A percentile compares a stretch with the other conserved stretches of the same genome.
These are phyloP conservation scores for Colletotrichum agaves DNA, from an alignment of 2,329 filamentous ascomycete species.

Conservation along the genomic window DNA sequence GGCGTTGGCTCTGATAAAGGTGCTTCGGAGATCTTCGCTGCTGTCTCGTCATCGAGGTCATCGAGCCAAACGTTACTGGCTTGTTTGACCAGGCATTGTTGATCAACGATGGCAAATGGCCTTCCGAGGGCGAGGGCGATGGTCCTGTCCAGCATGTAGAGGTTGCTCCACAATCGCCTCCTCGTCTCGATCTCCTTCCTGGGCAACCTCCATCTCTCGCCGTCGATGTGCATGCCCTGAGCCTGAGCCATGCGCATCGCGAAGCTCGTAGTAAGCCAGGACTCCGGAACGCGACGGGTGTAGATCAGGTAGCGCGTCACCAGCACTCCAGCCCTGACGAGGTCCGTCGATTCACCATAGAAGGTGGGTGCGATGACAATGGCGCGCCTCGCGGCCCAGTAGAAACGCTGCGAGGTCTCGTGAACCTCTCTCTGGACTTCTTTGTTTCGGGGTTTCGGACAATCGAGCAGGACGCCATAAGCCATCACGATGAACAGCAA, in stretches of 20 bases:
- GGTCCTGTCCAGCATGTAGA: slow-evolving; percentile 53
- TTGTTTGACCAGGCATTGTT: slow-evolving; percentile 50
- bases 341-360: slow-evolving; percentile 52
- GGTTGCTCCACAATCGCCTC: slow-evolving; percentile 51
- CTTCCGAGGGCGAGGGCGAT: slow-evolving; percentile 53
- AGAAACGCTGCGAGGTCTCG: slow-evolving; percentile 53
- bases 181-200: slow-evolving; percentile 50
- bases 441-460: slow-evolving; percentile 44
- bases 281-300: slow-evolving; percentile 49
- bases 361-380: slow-evolving; percentile 55
- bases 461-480: slow-evolving; percentile 50
- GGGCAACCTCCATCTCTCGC: slow-evolving; percentile 50
- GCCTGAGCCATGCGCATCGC: slow-evolving; percentile 56
- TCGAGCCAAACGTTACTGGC: slow-evolving; percentile 53
- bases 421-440: slow-evolving; percentile 50
- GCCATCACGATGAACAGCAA: slow-evolving; percentile 54
- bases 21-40: slow-evolving; percentile 38
- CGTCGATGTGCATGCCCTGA: slow-evolving; percentile 56
- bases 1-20: slow-evolving; percentile 47
- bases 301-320: slow-evolving; percentile 54
- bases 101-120: slow-evolving; percentile 51
- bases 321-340: slow-evolving; percentile 52
- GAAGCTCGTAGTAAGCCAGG: slow-evolving; percentile 54
- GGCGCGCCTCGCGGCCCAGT: slow-evolving; percentile 51
- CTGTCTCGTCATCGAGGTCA: slow-evolving; percentile 46